Conservation (phyloP, 257 asterid species). For the Nicotiana paniculata region DNA sequence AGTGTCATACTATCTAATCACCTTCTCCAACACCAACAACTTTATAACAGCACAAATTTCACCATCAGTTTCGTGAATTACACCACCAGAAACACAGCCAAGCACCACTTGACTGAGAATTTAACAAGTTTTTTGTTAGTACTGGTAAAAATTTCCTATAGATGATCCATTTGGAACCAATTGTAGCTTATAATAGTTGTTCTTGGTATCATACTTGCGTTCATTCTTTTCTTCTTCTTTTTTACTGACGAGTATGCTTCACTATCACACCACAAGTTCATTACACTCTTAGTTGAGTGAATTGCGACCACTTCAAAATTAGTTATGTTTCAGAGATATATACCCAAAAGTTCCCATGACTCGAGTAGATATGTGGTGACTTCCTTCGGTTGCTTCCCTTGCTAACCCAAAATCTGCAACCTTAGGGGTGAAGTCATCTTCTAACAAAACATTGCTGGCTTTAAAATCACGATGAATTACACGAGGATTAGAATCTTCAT, state of each 20-base stretch:
- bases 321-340: conserved; percentile 8
- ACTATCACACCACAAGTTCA: background rate
- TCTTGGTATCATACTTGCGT: background rate
- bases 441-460: conserved; percentile 87
- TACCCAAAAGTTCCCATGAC: conserved; percentile 99
- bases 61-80: background rate
- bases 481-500: conserved; percentile 97
- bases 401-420: conserved; percentile 98
- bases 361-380: conserved; percentile 87
- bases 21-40: background rate
- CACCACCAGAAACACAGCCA: background rate
- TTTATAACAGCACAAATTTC: background rate
- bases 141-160: background rate
- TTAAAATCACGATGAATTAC: conserved; percentile 97
- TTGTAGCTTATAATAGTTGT: background rate
- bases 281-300: background rate
- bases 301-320: background rate
- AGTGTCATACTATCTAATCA: background rate
- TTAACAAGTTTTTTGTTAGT: background rate
- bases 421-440: conserved; percentile 88
- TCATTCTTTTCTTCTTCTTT: background rate
- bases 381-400: conserved; percentile 95
- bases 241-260: background rate
- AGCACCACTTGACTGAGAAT: background rate
- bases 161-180: background rate